Conservation (phyloP, 2,329 filamentous ascomycete species). For the Tricladium varicosporioides region DNA sequence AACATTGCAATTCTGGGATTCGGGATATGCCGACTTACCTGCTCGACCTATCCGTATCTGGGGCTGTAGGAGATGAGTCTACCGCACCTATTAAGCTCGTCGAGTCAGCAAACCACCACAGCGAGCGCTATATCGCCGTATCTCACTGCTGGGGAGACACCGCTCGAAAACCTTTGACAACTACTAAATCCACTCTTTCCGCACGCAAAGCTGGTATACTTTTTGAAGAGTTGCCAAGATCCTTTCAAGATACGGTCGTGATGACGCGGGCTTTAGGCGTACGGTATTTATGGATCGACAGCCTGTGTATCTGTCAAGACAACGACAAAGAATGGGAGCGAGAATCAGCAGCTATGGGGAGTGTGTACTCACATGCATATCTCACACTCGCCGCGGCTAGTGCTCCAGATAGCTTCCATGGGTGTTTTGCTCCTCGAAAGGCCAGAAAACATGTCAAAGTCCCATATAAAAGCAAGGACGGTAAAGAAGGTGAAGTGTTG, state of each 20-base stretch:
- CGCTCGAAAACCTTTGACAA: background rate
- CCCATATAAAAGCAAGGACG: background rate
- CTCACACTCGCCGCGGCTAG: background rate
- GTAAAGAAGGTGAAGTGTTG: background rate
- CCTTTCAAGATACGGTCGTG: slow-evolving; percentile 1
- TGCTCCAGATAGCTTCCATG: background rate
- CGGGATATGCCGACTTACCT: background rate
- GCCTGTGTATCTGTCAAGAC: slow-evolving; percentile 15
- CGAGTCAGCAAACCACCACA: background rate
- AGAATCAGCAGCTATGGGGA: background rate
- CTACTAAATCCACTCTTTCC: background rate
- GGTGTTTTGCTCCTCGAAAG: background rate
- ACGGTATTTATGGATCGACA: slow-evolving; percentile 12
- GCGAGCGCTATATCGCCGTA: background rate
- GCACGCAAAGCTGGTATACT: background rate
- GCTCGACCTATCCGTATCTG: background rate
- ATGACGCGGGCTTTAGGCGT: background rate
- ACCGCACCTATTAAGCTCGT: background rate
- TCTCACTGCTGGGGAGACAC: background rate
- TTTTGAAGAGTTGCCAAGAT: background rate
- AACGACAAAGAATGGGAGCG: background rate
- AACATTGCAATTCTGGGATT: background rate
- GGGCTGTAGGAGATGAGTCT: background rate
- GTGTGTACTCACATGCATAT: background rate
- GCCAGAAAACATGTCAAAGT: background rate